A percentile compares a stretch with the other conserved stretches of the same genome.
phyloP scores from a whole-genome alignment of 2,329 filamentous ascomycete genomes.

The Verticillium longisporum region DNA sequence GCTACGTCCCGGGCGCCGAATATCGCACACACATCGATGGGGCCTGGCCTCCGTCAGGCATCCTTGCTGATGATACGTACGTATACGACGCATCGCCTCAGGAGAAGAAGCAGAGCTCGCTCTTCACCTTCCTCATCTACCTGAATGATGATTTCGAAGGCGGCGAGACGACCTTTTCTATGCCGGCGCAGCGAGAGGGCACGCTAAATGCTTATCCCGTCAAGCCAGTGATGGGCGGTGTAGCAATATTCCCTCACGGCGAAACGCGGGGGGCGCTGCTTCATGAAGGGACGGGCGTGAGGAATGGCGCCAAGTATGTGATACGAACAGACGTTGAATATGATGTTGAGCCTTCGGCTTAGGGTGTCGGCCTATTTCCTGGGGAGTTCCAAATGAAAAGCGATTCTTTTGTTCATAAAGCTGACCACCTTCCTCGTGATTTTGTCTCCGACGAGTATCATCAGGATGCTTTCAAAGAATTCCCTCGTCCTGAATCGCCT shows the following conservation, averaged over 20 bases:
- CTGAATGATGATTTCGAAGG: conserved; percentile 67
- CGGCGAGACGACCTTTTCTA: conserved; percentile 65
- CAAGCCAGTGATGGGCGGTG: conserved; percentile 60
- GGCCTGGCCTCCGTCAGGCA: conserved; percentile 65
- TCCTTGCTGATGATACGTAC: conserved; percentile 50
- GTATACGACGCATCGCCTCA: conserved; percentile 60
- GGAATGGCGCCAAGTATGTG: conserved; percentile 61
- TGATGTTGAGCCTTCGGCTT: conserved; percentile 40
- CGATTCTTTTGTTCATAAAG: background rate
- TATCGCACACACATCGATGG: conserved; percentile 67
- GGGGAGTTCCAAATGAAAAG: background rate
- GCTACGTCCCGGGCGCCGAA: conserved; percentile 66
- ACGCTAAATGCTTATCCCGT: conserved; percentile 64
- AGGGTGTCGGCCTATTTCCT: background rate
- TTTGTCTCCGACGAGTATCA: too few relatives aligned
- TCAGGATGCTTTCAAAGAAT: too few relatives aligned
- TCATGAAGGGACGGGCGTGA: conserved; percentile 65
- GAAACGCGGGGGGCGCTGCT: conserved; percentile 58
- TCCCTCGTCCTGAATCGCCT: too few relatives aligned
- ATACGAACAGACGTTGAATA: conserved; percentile 67
- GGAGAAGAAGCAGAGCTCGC: conserved; percentile 53
- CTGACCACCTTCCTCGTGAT: background rate
- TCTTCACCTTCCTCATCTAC: conserved; percentile 65
- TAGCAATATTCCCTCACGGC: conserved; percentile 64
- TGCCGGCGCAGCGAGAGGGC: conserved; percentile 57